Evolutionary conservation across 164 flowering plant species (phyloP).

Genomic region (Litsea cubeba): DNA sequence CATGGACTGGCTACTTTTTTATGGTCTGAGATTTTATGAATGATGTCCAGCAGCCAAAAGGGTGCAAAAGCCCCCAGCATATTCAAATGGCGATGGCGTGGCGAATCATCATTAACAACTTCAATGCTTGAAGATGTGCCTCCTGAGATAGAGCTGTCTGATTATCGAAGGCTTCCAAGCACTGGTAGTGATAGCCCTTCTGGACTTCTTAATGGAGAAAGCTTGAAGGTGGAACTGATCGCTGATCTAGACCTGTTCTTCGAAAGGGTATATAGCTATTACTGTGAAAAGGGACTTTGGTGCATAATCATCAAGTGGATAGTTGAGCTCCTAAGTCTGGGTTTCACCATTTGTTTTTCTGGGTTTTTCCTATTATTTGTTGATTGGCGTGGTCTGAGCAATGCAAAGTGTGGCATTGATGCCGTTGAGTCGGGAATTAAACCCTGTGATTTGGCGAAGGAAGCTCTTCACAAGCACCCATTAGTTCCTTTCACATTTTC

Average conservation of each 20-base stretch:
- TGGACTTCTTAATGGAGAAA: slow-evolving; percentile 86
- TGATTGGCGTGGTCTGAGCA: slow-evolving; percentile 93
- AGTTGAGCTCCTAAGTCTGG: slow-evolving; percentile 82
- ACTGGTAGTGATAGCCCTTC: slow-evolving; percentile 97
- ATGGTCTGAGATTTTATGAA: slow-evolving; percentile 39
- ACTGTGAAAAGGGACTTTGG: slow-evolving; percentile 95
- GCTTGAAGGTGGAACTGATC: slow-evolving; percentile 68
- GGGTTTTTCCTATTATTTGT: slow-evolving; percentile 82
- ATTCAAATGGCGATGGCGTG: slow-evolving; percentile 56
- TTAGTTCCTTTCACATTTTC: slow-evolving; percentile 74
- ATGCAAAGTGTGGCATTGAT: slow-evolving; percentile 96
- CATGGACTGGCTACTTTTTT: slow-evolving; percentile 56
- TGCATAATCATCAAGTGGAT: slow-evolving; percentile 95
- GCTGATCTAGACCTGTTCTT: slow-evolving; percentile 92
- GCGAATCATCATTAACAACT: slow-evolving; percentile 52
- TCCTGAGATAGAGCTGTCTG: slow-evolving; percentile 88
- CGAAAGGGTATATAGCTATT: slow-evolving; percentile 87
- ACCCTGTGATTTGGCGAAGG: slow-evolving; percentile 89
- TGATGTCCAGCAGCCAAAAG: slow-evolving; percentile 70
- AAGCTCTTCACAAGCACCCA: slow-evolving; percentile 84
- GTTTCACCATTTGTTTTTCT: slow-evolving; percentile 83
- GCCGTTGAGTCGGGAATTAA: slow-evolving; percentile 94
- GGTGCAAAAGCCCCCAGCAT: slow-evolving; percentile 39
- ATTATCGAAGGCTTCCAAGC: slow-evolving; percentile 64
- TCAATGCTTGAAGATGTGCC: slow-evolving; percentile 56